These are phyloP conservation scores for Pseudocercospora pini-densiflorae DNA, from an alignment of 2,329 filamentous ascomycete species.

Conservation along the genomic window DNA sequence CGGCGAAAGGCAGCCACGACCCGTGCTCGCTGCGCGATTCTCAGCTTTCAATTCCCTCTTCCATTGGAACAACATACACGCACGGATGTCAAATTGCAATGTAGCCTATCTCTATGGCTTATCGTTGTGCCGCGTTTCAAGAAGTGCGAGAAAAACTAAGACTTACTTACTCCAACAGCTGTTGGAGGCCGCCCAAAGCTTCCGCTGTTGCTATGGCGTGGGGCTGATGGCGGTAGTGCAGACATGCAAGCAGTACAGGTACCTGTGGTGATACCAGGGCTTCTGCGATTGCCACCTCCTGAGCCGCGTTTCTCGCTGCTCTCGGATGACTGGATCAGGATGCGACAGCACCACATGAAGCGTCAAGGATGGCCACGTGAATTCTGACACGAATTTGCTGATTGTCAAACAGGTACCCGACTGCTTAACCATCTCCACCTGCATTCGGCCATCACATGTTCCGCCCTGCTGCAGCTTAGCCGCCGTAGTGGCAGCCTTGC, in stretches of 20 bases:
- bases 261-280: background rate
- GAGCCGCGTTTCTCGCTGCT: background rate
- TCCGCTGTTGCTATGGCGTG: conserved; percentile 6
- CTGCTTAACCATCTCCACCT: background rate
- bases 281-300: background rate
- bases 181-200: conserved; percentile 30
- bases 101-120: conserved; percentile 76
- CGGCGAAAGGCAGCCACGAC: background rate
- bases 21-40: background rate
- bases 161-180: conserved; percentile 32
- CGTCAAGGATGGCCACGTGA: background rate
- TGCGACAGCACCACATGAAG: background rate
- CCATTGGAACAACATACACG: conserved; percentile 49
- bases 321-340: background rate
- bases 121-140: conserved; percentile 81
- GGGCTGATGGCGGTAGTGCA: conserved; percentile 28
- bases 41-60: conserved; percentile 5
- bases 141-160: conserved; percentile 83
- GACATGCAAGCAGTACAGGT: conserved; percentile 21
- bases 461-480: conserved; percentile 6
- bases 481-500: conserved; percentile 5
- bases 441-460: background rate
- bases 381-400: background rate
- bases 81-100: conserved; percentile 99
- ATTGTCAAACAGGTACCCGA: background rate